Evolutionary conservation across 495 filamentous ascomycete species (phyloP).

Genomic region (Pyrenula massariospora): DNA sequence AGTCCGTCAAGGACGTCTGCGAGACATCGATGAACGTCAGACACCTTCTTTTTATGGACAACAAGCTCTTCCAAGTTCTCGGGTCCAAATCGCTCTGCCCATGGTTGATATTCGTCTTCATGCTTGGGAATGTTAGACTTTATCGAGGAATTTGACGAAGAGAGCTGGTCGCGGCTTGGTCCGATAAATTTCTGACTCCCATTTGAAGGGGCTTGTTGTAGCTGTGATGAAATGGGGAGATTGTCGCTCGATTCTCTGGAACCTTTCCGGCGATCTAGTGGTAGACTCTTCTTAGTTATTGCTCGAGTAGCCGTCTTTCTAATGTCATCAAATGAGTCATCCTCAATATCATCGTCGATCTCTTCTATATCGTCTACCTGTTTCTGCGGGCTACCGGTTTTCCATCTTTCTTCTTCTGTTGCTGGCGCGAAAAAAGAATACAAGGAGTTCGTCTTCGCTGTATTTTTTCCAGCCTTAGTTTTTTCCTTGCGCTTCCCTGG

Average conservation of each 20-base stretch:
- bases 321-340: slow-evolving; percentile 37
- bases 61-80: slow-evolving; percentile 65
- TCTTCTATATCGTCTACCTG: slow-evolving; percentile 7
- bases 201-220: slow-evolving; percentile 4
- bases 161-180: slow-evolving; percentile 2
- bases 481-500: slow-evolving; percentile 7
- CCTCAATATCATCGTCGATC: slow-evolving; percentile 30
- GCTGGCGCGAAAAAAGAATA: slow-evolving; percentile 14
- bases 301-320: slow-evolving; percentile 12
- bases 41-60: slow-evolving; percentile 87
- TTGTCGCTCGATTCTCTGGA: background rate
- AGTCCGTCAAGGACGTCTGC: slow-evolving; percentile 56
- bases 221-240: slow-evolving; percentile 2
- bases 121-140: slow-evolving; percentile 3
- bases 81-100: slow-evolving; percentile 78
- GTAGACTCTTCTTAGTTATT: background rate
- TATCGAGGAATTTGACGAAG: background rate
- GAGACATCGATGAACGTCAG: slow-evolving; percentile 75
- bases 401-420: slow-evolving; percentile 21
- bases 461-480: background rate
- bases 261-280: background rate
- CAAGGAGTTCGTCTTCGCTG: slow-evolving; percentile 10
- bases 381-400: slow-evolving; percentile 10
- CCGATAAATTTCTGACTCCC: slow-evolving; percentile 17
- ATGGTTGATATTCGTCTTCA: slow-evolving; percentile 39